phyloP scores from a whole-genome alignment of 352 stramenopile genomes.

The Paralagenidium karlingii region DNA sequence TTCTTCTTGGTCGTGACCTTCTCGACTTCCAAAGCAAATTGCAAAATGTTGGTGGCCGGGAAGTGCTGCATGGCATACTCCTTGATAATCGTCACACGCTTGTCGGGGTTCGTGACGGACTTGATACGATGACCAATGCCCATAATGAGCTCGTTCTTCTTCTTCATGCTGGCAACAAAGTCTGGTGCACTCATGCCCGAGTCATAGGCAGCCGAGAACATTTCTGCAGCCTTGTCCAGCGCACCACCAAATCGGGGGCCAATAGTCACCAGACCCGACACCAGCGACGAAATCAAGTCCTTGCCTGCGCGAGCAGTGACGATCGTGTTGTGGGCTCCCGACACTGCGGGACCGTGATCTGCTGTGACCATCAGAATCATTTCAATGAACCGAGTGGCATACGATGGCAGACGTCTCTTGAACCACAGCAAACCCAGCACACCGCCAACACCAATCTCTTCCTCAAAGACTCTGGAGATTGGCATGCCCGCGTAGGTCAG shows the following conservation, averaged over 20 bases:
- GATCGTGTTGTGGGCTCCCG: constrained; percentile 96
- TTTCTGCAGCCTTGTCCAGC: constrained; percentile 88
- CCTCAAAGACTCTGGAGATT: constrained; percentile 91
- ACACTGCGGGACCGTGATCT: constrained; percentile 93
- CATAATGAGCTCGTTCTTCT: constrained; percentile 95
- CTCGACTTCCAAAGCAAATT: constrained; percentile 94
- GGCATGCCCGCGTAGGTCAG: constrained; percentile 90
- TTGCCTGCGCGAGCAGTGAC: constrained; percentile 91
- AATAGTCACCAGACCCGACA: constrained; percentile 94
- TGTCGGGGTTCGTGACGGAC: constrained; percentile 92
- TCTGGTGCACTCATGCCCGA: constrained; percentile 73
- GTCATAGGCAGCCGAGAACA: constrained; percentile 88
- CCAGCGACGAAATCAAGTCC: constrained; percentile 93
- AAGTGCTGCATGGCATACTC: constrained; percentile 93
- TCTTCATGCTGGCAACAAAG: constrained; percentile 93
- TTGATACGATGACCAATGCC: constrained; percentile 96
- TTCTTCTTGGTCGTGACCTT: constrained; percentile 96
- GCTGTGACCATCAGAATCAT: constrained; percentile 97
- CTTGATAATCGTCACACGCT: constrained; percentile 94
- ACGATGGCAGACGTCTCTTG: constrained; percentile 80
- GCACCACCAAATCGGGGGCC: constrained; percentile 93
- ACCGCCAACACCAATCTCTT: constrained; percentile 90
- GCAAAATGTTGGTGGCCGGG: constrained; percentile 85
- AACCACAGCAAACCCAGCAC: constrained; percentile 95
- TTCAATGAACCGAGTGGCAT: constrained; percentile 94